Evolutionary conservation across 768 basidiomycete species (phyloP), one percentile per base, ranked within the genome.

Genomic region (Xanthoconium stramineum): DNA sequence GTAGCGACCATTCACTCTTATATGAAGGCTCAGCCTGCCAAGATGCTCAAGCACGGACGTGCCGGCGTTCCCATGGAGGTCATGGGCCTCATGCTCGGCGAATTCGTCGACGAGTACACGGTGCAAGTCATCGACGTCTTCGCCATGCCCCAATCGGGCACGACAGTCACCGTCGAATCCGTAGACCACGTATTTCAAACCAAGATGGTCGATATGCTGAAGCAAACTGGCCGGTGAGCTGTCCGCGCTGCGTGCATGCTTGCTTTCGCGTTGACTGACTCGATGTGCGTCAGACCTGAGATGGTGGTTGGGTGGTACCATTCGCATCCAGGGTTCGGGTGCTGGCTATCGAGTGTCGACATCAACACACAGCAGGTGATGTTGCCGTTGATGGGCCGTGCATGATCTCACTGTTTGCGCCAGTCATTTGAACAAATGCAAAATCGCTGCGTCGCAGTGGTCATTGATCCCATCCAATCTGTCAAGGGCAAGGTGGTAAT

Each of bases 301-400:
- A 91, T 89, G 86, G 97, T 98, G 6, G 97, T 99, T 1, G 97
- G 97, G 5, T 99, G 97, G 97, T 99, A 99, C 69, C 97, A 99
- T 74, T 98, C 97, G 38, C 97, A 99, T 78, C 97, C 97, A 53
- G 97, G 97, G 37, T 99, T 98, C 74, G 97, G 97, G 6, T 99
- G 97, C 72, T 99, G 97, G 97, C 78, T 99, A 39, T 98, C 95
- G 45, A 94, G 93, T 64, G 96, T 98, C 20, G 97, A 99, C 75
- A 94, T 98, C 69, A 97, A 98, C 74, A 99, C 97, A 5, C 97
- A 99, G 68, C 97, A 98, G 78, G 95, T 89, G 52, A 47, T 29
- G 53, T 37, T 59, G 28, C 38, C 45, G 40, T 20, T 19, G 47
- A 47, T 49, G 32, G 29, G 30, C 38, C 30, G 24, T 45, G 56